Evolutionary conservation across 2,329 filamentous ascomycete species (phyloP).

Genomic region (Trichoderma arundinaceum): DNA sequence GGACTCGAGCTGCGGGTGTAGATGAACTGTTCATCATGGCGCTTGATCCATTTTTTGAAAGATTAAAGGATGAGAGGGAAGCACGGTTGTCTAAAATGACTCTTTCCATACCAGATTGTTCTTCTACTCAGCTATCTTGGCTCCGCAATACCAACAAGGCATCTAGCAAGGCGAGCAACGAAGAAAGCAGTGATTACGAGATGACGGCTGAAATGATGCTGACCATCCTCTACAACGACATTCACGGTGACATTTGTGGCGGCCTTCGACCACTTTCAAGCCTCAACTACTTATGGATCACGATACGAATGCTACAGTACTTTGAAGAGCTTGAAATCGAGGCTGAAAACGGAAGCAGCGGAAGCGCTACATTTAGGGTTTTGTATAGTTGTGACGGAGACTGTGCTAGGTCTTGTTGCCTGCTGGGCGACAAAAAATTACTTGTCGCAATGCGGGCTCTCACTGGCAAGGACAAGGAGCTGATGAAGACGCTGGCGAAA

Average conservation of each 20-base stretch:
- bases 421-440: background rate
- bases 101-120: background rate
- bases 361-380: background rate
- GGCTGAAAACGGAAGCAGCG: background rate
- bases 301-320: background rate
- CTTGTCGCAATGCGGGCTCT: background rate
- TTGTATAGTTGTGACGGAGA: background rate
- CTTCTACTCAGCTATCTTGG: background rate
- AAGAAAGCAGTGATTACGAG: background rate
- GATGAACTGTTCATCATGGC: background rate
- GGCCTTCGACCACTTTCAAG: background rate
- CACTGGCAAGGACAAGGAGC: background rate
- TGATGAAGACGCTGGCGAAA: background rate
- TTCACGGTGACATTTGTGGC: background rate
- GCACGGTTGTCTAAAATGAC: background rate
- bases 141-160: background rate
- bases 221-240: background rate
- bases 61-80: background rate
- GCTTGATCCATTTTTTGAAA: background rate
- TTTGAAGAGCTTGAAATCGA: background rate
- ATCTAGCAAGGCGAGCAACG: background rate
- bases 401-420: too few species aligned
- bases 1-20: background rate
- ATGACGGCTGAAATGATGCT: slow-evolving; percentile 3
- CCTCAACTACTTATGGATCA: slow-evolving; percentile 7